Base-by-base conservation (phyloP, 768 basidiomycete genomes). In the Ramaria rubella region DNA sequence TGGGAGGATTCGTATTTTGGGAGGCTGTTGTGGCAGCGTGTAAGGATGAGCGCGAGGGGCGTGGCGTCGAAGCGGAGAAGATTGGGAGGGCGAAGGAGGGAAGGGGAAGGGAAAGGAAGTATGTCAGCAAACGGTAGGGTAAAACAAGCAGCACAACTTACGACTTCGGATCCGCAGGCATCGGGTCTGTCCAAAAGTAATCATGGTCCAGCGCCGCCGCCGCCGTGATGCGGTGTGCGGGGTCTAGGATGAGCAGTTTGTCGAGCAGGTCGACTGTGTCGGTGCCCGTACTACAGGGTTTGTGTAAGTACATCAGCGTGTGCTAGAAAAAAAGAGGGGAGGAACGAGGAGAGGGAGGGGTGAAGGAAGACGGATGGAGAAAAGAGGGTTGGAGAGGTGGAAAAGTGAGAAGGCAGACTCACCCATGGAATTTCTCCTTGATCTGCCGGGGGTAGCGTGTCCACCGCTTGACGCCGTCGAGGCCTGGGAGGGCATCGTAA, bases 161-260 rank as follows among this genome's bases (percentile, higher is more conserved):
- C 89, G 81, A 80, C 68, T 85, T 87, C 1, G 88, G 89, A 71
- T 90, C 87, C 21, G 88, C 88, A 33, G 94, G 90, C 34, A 92
- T 64, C 0, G 95, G 94, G 60, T 90, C 85, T 0, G 84, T 85
- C 90, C 91, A 96, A 69, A 98, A 96, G 74, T 93, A 98, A 19
- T 89, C 85, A 66, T 97, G 93, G 62, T 94, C 87, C 52, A 97
- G 77, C 0, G 94, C 94, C 57, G 91, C 79, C 2, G 80, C 70
- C 8, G 95, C 95, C 1, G 94, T 93, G 38, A 93, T 79, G 19
- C 95, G 80, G 56, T 87, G 81, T 59, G 77, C 76, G 2, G 95
- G 95, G 67, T 97, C 89, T 62, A 92, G 86, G 0, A 77, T 82
- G 26, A 97, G 73, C 33, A 97, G 72, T 64, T 83, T 85, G 62